Evolutionary conservation across 2,329 filamentous ascomycete species (phyloP).

Genomic region (Talaromyces sp.): DNA sequence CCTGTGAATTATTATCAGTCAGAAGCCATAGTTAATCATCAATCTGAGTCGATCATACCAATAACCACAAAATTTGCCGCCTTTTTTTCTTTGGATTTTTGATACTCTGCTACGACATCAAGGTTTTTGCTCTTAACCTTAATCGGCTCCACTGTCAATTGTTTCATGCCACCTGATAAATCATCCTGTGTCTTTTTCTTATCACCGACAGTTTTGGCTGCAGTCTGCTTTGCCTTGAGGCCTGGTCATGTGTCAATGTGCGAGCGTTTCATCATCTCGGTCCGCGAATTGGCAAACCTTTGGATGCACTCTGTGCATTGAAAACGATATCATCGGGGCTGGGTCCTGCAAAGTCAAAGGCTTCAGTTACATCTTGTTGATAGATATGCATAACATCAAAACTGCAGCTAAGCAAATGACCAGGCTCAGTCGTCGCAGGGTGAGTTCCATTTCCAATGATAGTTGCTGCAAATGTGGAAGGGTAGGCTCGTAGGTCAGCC

Average conservation of each 20-base stretch:
- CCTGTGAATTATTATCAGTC: constrained; percentile 51
- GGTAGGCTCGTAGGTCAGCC: constrained; percentile 41
- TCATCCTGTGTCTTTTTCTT: constrained; percentile 45
- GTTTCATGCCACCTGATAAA: constrained; percentile 48
- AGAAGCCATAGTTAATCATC: constrained; percentile 18
- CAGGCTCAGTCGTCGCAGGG: constrained; percentile 30
- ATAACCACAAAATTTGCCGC: constrained; percentile 90
- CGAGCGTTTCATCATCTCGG: constrained; percentile 32
- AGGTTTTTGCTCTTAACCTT: constrained; percentile 71
- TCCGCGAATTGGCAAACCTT: constrained; percentile 64
- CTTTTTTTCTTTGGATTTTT: constrained; percentile 71
- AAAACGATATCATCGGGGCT: constrained; percentile 90
- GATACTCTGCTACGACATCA: constrained; percentile 77
- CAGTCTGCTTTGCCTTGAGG: constrained; percentile 43
- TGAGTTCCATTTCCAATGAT: constrained; percentile 35
- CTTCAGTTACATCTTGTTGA: constrained; percentile 41
- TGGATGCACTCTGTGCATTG: constrained; percentile 69
- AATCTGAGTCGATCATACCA: constrained; percentile 53
- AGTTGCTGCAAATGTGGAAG: constrained; percentile 52
- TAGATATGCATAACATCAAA: constrained; percentile 39
- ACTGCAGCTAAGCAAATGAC: constrained; percentile 31
- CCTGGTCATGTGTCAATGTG: constrained; percentile 46
- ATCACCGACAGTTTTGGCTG: constrained; percentile 38
- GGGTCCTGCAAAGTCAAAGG: constrained; percentile 69
- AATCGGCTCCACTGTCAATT: constrained; percentile 48